A percentile compares a stretch with the other conserved stretches of the same genome.
These are phyloP conservation scores for Nakazawaea sp. DNA, from an alignment of 805 yeast species.

Conservation along the genomic window DNA sequence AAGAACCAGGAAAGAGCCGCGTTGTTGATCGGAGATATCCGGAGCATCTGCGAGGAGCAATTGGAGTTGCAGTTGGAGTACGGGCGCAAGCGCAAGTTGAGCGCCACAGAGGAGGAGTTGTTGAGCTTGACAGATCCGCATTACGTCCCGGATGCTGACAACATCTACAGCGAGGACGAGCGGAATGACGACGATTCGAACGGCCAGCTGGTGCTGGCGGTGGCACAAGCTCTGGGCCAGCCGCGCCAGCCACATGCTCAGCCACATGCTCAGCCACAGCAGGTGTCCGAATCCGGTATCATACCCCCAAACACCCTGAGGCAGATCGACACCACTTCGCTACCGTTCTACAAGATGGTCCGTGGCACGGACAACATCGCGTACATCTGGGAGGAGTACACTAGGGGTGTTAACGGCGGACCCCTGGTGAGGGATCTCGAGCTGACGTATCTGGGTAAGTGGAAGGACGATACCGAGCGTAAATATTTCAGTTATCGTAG, in stretches of 20 bases:
- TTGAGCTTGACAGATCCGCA: slow-evolving; percentile 9
- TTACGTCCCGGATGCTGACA: slow-evolving; percentile 5
- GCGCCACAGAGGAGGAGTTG: slow-evolving; percentile 10
- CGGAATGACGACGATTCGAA: slow-evolving; percentile 2
- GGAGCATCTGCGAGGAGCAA: slow-evolving; percentile 6
- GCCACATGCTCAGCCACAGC: no score
- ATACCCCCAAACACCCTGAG: not conserved
- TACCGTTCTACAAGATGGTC: slow-evolving; percentile 7
- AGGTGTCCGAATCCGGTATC: not conserved
- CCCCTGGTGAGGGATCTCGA: slow-evolving; percentile 33
- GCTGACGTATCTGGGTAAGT: slow-evolving; percentile 30
- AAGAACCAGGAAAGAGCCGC: not conserved
- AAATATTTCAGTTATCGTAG: slow-evolving; percentile 10
- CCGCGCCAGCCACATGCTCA: not conserved
- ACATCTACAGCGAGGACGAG: not conserved
- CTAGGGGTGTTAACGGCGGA: slow-evolving; percentile 30
- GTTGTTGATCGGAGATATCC: slow-evolving; percentile 3
- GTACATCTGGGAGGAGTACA: slow-evolving; percentile 23
- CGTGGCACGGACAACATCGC: slow-evolving; percentile 8
- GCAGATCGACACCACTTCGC: not conserved
- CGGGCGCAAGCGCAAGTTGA: not conserved
- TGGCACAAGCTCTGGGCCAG: not conserved
- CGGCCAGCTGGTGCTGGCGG: not conserved
- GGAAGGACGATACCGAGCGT: slow-evolving; percentile 24
- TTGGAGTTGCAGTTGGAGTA: not conserved